Base-by-base conservation (phyloP, 176 grass and related monocot species). In the Guadua angustifolia region DNA sequence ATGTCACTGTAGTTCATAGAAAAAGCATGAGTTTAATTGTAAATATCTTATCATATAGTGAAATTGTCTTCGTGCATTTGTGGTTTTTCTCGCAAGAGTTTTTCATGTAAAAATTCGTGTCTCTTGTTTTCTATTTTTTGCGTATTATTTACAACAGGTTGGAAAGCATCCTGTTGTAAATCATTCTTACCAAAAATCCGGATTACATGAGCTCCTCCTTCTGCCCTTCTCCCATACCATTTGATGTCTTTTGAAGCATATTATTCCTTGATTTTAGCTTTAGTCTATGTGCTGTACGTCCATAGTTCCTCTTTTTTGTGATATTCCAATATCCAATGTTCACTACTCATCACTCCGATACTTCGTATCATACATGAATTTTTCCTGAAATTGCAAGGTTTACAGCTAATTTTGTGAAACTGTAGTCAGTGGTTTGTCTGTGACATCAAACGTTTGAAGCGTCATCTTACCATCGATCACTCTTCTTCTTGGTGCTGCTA, bases 151-250 rank as follows among this genome's bases (percentile, higher is more conserved):
- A 1, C 29, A 84, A 76, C 73, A 86, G 67, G 83, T 66, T 89
- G 18, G 70, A 87, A 55, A 82, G 53, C 21, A 80, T n/a, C n/a
- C n/a, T n/a, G 83, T 66, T 89, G 18, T 70, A 87, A 55, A 82
- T 45, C 21, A 80, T 87, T 29, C 25, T 87, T 45, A 81, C 62
- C 40, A 87, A 80, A 80, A 87, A 89, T 87, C 61, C 84, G 80
- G 84, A 87, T 80, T 35, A 49, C 69, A 73, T 86, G 49, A 82
- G 11, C 44, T 77, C 38, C 53, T 36, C 35, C 9, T 45, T 14
- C 8, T 11, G 15, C 19, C 13, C 35, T 7, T 26, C 44, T 26
- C 43, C 22, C 44, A 5, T 45, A 24, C 66, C 35, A 18, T 69
- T 22, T 43, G 17, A 12, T 9, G 22, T n/a, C 43, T 45, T 46